Conservation (phyloP, 768 basidiomycete species). For the Phlegmacium glaucopus region DNA sequence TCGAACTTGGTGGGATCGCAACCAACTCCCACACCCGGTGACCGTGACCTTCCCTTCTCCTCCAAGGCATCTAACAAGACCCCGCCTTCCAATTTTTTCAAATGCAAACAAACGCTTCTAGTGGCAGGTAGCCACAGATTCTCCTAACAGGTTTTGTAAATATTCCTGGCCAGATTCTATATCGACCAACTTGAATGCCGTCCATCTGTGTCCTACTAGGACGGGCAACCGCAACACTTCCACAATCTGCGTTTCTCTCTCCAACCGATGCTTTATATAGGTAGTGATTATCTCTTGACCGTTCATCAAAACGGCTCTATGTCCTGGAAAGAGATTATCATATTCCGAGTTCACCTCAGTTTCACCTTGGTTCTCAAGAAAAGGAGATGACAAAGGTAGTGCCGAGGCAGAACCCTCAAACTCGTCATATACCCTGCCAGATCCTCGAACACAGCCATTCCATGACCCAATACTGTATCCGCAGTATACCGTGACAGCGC, state of each 20-base stretch:
- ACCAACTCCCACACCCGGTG: conserved; percentile 43
- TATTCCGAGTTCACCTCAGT: conserved; percentile 22
- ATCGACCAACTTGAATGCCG: conserved; percentile 59
- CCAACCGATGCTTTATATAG: too few relatives aligned
- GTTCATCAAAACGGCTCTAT: conserved; percentile 74
- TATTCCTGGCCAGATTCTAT: conserved; percentile 56
- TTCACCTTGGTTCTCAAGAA: too few relatives aligned
- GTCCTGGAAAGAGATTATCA: conserved; percentile 76
- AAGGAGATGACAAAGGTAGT: too few relatives aligned
- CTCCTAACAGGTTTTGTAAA: conserved; percentile 75
- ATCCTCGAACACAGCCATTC: conserved; percentile 89
- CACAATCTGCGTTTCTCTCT: too few relatives aligned
- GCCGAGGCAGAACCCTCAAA: conserved; percentile 34
- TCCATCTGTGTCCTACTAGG: conserved; percentile 11
- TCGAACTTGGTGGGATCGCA: conserved; percentile 49
- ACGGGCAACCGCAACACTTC: conserved; percentile 37
- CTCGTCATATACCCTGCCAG: conserved; percentile 66
- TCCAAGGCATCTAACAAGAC: too few relatives aligned
- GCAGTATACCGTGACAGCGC: conserved; percentile 89
- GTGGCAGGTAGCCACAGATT: too few relatives aligned
- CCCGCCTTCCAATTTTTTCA: too few relatives aligned
- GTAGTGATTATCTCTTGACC: too few relatives aligned
- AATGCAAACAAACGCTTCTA: too few relatives aligned
- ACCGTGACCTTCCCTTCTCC: too few relatives aligned
- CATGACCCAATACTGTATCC: conserved; percentile 85